Evolutionary conservation across 768 basidiomycete species (phyloP).

Genomic region (Coprinopsis sp.): DNA sequence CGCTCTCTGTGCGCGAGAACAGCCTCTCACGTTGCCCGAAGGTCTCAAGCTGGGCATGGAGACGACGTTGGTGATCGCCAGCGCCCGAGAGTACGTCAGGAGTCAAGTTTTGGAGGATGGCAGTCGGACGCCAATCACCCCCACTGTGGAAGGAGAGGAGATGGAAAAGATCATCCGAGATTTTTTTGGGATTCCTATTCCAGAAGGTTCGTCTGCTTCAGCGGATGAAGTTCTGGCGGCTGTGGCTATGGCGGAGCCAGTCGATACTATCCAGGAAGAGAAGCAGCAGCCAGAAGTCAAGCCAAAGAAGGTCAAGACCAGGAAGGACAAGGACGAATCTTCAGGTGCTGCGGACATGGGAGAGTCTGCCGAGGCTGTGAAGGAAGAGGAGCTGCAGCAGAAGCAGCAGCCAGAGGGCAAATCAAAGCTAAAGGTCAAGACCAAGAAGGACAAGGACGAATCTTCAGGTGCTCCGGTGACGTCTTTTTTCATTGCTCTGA

Average conservation of each 20-base stretch:
- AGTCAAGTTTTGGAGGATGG: slow-evolving; percentile 25
- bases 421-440: too few species aligned
- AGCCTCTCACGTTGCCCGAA: slow-evolving; percentile 50
- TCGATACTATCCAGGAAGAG: too few species aligned
- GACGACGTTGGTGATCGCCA: slow-evolving; percentile 46
- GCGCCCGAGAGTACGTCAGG: slow-evolving; percentile 47
- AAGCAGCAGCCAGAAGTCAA: too few species aligned
- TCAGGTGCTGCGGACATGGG: too few species aligned
- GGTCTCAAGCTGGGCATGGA: slow-evolving; percentile 53
- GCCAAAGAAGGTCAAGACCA: too few species aligned
- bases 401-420: too few species aligned
- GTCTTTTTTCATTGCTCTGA: slow-evolving; percentile 14
- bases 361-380: slow-evolving; percentile 10
- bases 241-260: too few species aligned
- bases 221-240: too few species aligned
- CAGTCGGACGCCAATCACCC: slow-evolving; percentile 30
- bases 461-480: slow-evolving; percentile 34
- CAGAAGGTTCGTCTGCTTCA: too few species aligned
- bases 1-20: slow-evolving; percentile 45
- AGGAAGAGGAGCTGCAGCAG: neutral
- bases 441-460: too few species aligned
- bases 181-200: slow-evolving; percentile 24
- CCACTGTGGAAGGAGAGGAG: slow-evolving; percentile 26
- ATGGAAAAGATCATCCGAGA: slow-evolving; percentile 32
- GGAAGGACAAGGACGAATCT: too few species aligned